Conservation (phyloP, 441 rosid species). For the Arabidopsis lyrata region DNA sequence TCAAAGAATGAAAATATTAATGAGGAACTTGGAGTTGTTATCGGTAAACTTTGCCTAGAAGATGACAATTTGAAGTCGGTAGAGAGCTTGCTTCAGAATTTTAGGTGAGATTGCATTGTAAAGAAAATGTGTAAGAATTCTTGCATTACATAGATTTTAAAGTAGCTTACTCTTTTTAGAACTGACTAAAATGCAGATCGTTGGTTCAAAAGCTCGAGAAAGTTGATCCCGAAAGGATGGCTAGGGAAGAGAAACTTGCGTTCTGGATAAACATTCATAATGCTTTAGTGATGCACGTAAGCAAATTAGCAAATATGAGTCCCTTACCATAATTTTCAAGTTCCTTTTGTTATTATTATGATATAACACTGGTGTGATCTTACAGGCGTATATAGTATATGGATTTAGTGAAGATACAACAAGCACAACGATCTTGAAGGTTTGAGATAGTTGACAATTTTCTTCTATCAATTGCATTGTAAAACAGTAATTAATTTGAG, state of each 20-base stretch:
- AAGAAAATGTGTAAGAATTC: background rate
- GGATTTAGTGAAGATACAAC: constrained; percentile 52
- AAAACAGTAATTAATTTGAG: background rate
- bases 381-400: constrained; percentile 77
- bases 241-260: constrained; percentile 71
- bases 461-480: background rate
- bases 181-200: constrained; percentile 53
- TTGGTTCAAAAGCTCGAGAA: constrained; percentile 70
- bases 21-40: constrained; percentile 51
- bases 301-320: constrained; percentile 15
- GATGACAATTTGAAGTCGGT: constrained; percentile 61
- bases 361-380: constrained; percentile 6
- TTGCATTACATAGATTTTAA: background rate
- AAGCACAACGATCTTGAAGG: constrained; percentile 60
- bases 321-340: background rate
- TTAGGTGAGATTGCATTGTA: constrained; percentile 53
- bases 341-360: background rate
- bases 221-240: constrained; percentile 65
- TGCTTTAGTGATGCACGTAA: constrained; percentile 79
- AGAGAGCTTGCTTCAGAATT: constrained; percentile 60
- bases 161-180: background rate
- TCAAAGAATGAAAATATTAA: constrained; percentile 47
- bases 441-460: constrained; percentile 21
- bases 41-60: constrained; percentile 58
- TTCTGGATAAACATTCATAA: constrained; percentile 80